Evolutionary conservation across 2,329 filamentous ascomycete species (phyloP).

Genomic region (Diaporthe eres): DNA sequence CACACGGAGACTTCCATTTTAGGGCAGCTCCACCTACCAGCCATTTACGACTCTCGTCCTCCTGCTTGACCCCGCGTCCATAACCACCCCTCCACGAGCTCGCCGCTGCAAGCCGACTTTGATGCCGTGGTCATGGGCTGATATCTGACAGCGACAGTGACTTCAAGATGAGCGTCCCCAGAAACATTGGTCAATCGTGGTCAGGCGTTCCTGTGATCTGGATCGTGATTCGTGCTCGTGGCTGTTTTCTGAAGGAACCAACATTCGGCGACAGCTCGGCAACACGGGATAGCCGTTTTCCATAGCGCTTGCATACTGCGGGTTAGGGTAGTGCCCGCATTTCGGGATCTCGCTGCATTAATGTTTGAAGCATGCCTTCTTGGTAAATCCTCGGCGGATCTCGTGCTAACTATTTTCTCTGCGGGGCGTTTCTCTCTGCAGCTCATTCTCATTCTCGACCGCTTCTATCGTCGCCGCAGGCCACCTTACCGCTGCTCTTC

Average conservation of each 20-base stretch:
- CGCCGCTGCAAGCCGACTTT: background rate
- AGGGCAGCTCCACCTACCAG: background rate
- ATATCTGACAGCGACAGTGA: too few species aligned
- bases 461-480: background rate
- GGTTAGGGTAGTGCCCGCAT: background rate
- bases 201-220: background rate
- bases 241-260: background rate
- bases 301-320: background rate
- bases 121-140: background rate
- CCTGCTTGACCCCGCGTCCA: background rate
- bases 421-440: too few species aligned
- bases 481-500: background rate
- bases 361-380: background rate
- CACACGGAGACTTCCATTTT: background rate
- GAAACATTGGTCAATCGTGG: background rate
- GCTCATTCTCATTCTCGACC: too few species aligned
- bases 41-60: constrained; percentile 17
- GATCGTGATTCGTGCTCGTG: background rate
- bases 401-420: too few species aligned
- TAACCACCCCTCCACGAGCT: background rate
- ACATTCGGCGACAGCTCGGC: background rate
- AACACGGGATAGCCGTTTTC: background rate
- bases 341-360: background rate
- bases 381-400: background rate
- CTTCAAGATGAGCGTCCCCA: fast-evolving